phyloP scores from a whole-genome alignment of 75 land plant genomes.

The Larix kaempferi region DNA sequence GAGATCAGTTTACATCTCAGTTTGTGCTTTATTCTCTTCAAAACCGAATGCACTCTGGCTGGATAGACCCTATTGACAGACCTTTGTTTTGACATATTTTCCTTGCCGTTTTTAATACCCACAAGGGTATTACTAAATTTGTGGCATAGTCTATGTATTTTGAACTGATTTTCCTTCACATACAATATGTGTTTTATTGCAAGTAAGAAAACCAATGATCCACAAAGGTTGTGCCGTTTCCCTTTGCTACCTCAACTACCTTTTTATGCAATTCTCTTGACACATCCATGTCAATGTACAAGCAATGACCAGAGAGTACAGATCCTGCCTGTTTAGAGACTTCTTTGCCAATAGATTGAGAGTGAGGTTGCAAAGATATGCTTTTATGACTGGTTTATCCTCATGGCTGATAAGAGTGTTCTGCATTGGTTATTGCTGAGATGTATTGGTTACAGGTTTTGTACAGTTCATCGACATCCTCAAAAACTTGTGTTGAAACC shows the following conservation, averaged over 20 bases:
- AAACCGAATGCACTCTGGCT: too few relatives aligned
- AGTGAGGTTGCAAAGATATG: conserved; percentile 8
- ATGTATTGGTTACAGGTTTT: too few relatives aligned
- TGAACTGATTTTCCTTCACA: conserved; percentile 70
- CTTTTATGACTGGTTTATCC: conserved; percentile 22
- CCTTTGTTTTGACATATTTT: conserved; percentile 16
- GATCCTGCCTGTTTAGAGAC: conserved; percentile 2
- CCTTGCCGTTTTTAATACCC: conserved; percentile 74
- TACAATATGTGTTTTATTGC: conserved; percentile 66
- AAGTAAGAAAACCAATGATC: conserved; percentile 77
- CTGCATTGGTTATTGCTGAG: conserved; percentile 15
- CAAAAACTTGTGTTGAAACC: too few relatives aligned
- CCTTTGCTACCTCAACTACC: conserved; percentile 70
- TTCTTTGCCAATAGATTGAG: conserved; percentile 17
- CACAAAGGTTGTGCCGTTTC: conserved; percentile 59
- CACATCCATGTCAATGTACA: conserved; percentile 71
- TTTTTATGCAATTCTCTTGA: conserved; percentile 63
- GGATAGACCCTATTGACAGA: too few relatives aligned
- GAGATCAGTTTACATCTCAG: too few relatives aligned
- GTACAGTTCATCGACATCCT: too few relatives aligned
- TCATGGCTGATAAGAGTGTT: conserved; percentile 33
- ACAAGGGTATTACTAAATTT: conserved; percentile 83
- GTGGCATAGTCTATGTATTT: conserved; percentile 63
- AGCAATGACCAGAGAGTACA: conserved; percentile 34
- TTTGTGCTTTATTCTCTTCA: too few relatives aligned